Evolutionary conservation across 1,139 yeast genomes (phyloP).

Genomic region (Williopsis jadinii): DNA sequence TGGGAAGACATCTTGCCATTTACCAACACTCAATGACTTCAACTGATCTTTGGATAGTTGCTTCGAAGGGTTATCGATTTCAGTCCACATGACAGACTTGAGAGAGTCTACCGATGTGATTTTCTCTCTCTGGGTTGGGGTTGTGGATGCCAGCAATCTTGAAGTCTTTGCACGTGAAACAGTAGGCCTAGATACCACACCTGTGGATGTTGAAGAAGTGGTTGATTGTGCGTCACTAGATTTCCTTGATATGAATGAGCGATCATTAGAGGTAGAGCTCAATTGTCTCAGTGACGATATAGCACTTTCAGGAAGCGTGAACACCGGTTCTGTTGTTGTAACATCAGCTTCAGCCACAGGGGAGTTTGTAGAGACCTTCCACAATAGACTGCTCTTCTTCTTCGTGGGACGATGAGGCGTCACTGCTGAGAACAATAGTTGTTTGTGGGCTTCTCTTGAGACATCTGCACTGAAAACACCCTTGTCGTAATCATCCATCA

Average conservation of each 20-base stretch:
- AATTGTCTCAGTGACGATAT: conserved; percentile 16
- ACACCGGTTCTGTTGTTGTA: conserved; percentile 17
- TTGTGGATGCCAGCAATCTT: conserved; percentile 1
- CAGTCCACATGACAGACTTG: conserved; percentile 47
- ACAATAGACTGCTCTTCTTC: conserved; percentile 10
- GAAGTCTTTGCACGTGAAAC: conserved; percentile 1
- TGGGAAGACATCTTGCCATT: conserved; percentile 91
- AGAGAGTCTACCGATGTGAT: conserved; percentile 16
- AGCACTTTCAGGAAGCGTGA: conserved; percentile 20
- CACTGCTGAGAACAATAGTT: neutral
- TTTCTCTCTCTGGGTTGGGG: conserved; percentile 7
- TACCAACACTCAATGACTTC: conserved; percentile 42
- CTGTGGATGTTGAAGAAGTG: conserved; percentile 1
- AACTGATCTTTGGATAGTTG: conserved; percentile 41
- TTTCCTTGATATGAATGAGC: neutral
- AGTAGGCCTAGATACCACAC: neutral
- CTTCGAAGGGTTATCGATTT: conserved; percentile 62
- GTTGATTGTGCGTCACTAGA: neutral
- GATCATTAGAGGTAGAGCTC: conserved; percentile 3
- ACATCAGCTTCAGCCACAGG: conserved; percentile 18
- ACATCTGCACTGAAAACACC: conserved; percentile 32
- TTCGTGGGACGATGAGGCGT: conserved; percentile 8
- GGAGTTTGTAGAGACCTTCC: conserved; percentile 18
- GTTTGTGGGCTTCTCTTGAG: conserved; percentile 4
- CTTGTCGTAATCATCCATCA: conserved; percentile 60